Evolutionary conservation across 495 filamentous ascomycete genomes (phyloP).

Genomic region (Sabuloglossum arenarium): DNA sequence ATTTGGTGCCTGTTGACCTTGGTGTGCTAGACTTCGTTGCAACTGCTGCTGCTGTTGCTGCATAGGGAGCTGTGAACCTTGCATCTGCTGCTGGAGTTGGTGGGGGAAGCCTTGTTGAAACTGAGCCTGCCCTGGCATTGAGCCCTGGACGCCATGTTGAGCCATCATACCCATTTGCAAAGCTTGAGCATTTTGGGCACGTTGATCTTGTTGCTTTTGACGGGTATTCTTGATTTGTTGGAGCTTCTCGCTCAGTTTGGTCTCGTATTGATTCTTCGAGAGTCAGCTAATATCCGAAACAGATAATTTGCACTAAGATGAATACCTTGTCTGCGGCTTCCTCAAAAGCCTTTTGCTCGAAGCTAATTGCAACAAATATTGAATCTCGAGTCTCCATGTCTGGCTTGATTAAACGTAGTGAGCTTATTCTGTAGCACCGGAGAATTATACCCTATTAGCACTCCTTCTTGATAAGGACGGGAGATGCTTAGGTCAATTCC

Average conservation of each 20-base stretch:
- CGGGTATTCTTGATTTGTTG: slow-evolving; percentile 26
- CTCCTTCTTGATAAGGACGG: neutral
- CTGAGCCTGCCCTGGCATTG: slow-evolving; percentile 20
- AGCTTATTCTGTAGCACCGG: slow-evolving; percentile 20
- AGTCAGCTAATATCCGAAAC: neutral
- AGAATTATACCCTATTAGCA: neutral
- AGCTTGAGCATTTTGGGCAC: slow-evolving; percentile 13
- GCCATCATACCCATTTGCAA: slow-evolving; percentile 7
- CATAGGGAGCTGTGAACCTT: neutral
- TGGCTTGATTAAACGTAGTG: slow-evolving; percentile 28
- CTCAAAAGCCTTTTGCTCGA: slow-evolving; percentile 27
- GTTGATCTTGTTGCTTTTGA: slow-evolving; percentile 23
- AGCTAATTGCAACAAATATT: slow-evolving; percentile 25
- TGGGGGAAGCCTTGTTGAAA: slow-evolving; percentile 23
- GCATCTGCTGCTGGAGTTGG: slow-evolving; percentile 27
- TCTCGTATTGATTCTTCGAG: slow-evolving; percentile 25
- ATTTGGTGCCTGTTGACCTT: neutral
- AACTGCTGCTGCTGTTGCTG: slow-evolving; percentile 3
- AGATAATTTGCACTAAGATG: neutral
- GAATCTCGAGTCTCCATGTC: slow-evolving; percentile 21
- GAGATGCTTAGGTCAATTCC: neutral
- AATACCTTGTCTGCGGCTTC: slow-evolving; percentile 24
- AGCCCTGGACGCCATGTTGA: slow-evolving; percentile 13
- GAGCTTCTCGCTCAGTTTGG: slow-evolving; percentile 26
- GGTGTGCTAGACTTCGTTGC: neutral